phyloP scores from a whole-genome alignment of 2,329 filamentous ascomycete species.

The Cercospora janseana region DNA sequence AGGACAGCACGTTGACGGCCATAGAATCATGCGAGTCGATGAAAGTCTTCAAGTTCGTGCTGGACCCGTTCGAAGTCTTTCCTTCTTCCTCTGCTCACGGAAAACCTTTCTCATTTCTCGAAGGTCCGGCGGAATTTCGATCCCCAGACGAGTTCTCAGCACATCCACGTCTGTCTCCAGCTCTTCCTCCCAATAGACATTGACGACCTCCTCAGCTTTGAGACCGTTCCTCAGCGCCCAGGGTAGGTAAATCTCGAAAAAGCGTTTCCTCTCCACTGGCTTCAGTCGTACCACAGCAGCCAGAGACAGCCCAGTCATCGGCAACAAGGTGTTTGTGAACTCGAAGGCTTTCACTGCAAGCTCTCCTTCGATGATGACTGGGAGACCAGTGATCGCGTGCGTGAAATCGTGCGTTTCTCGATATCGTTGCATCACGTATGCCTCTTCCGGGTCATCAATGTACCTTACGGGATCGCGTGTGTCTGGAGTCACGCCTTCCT shows the following conservation, averaged over 20 bases:
- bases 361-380: slow-evolving; percentile 91
- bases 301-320: slow-evolving; percentile 88
- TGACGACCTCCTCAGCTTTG: slow-evolving; percentile 75
- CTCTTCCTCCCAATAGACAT: slow-evolving; percentile 97
- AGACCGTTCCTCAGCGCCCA: slow-evolving; percentile 88
- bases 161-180: slow-evolving; percentile 78
- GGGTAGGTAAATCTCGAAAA: slow-evolving; percentile 74
- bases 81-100: slow-evolving; percentile 64
- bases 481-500: slow-evolving; percentile 89
- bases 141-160: slow-evolving; percentile 70
- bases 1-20: not conserved
- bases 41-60: not conserved
- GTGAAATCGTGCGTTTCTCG: slow-evolving; percentile 98
- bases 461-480: slow-evolving; percentile 80
- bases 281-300: slow-evolving; percentile 68
- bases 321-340: slow-evolving; percentile 88
- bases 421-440: slow-evolving; percentile 98
- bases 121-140: slow-evolving; percentile 86
- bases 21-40: no score
- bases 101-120: slow-evolving; percentile 71
- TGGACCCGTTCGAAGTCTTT: slow-evolving; percentile 50
- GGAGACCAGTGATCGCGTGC: slow-evolving; percentile 87
- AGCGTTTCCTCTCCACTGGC: slow-evolving; percentile 61
- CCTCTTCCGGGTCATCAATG: slow-evolving; percentile 92
- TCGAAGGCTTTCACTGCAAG: slow-evolving; percentile 97